Conservation (phyloP, 1,139 yeast genomes). For the Scheffersomyces lignicola region DNA sequence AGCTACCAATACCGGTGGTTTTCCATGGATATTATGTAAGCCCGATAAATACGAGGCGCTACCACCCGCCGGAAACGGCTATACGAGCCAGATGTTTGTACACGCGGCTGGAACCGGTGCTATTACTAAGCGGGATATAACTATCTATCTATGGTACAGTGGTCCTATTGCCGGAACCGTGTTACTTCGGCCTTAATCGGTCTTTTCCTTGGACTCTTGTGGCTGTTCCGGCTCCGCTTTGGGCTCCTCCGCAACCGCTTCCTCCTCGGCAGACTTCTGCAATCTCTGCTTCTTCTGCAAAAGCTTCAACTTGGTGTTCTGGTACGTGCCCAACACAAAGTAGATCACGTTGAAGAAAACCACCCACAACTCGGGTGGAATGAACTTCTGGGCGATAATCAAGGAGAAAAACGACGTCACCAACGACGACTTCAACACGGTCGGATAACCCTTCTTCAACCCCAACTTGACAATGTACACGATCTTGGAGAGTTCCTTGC, state of each 20-base stretch:
- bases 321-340: slow-evolving; percentile 74
- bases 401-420: slow-evolving; percentile 62
- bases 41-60: too few species aligned
- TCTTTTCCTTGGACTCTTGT: background rate
- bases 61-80: too few species aligned
- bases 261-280: background rate
- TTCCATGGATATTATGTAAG: too few species aligned
- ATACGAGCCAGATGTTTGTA: too few species aligned
- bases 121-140: too few species aligned
- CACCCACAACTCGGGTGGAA: slow-evolving; percentile 80
- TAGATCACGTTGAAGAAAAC: slow-evolving; percentile 76
- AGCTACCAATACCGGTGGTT: too few species aligned
- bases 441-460: slow-evolving; percentile 50
- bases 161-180: too few species aligned
- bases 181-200: background rate
- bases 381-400: slow-evolving; percentile 70
- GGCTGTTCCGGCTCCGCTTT: too few species aligned
- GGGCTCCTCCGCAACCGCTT: background rate
- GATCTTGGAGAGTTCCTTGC: slow-evolving; percentile 24
- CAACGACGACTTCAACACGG: slow-evolving; percentile 66
- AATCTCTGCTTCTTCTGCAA: slow-evolving; percentile 22
- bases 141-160: too few species aligned
- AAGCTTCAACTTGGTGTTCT: slow-evolving; percentile 65
- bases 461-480: slow-evolving; percentile 29
- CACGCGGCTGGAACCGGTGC: too few species aligned